Base-by-base conservation (phyloP, 208 protist genomes). In the Trypanosomatidae sp. region DNA sequence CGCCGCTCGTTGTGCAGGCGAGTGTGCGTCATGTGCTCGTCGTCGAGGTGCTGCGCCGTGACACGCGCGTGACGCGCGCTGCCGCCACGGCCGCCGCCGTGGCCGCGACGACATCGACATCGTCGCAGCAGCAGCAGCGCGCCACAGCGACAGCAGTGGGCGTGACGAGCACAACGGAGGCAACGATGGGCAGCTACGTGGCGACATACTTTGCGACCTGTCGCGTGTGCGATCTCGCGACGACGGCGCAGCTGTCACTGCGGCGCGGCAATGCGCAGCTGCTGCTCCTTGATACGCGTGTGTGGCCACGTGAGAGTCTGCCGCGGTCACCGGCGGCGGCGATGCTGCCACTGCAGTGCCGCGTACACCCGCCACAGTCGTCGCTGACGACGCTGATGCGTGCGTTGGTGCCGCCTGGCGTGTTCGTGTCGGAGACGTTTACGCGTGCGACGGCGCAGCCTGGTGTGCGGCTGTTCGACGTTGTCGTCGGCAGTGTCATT, bases 341-440 rank as follows among this genome's bases (percentile, higher is more conserved):
- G 24, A 20, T 61, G 26, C 62, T 91, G 6, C 22, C 20, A 15
- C 74, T 60, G 35, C 48, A 48, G 3, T 69, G 67, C 18, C 19
- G 25, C 10, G 37, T 63, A 15, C 49, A 84, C 30, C 44, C 53
- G n/a, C n/a, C n/a, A n/a, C n/a, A n/a, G n/a, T n/a, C n/a, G n/a
- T n/a, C 64, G 24, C 44, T 85, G 16, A 11, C 26, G 23, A 37
- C 66, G 37, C 51, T 84, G 25, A 68, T 92, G 68, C 33, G 23
- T 16, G 69, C 71, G 51, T 60, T 92, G 6, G 83, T 92, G 16
- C 83, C 83, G 4, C 71, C 78, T 15, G 76, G 73, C 33, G 56
- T 88, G 16, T 72, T 92, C 38, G 78, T 92, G 21, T 47, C 77
- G 3, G 61, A 85, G 27, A 67, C 62, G 50, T 92, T 92, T 53